Evolutionary conservation across 2,329 filamentous ascomycete species (phyloP), one percentile per base, ranked within the genome.

Genomic region (Pseudopyrenochaeta lycopersici): DNA sequence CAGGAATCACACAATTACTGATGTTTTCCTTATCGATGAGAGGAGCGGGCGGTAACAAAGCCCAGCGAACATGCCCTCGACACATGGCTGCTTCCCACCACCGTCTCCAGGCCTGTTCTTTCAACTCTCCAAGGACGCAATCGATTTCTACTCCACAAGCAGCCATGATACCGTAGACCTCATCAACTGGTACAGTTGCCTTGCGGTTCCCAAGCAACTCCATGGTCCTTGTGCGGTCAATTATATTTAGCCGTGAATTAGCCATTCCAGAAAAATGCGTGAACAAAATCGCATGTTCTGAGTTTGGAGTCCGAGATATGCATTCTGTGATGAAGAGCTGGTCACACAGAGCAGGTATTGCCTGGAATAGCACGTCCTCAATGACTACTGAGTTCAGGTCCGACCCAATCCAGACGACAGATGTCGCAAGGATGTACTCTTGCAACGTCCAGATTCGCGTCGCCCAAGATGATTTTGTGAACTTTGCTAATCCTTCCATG

Each of bases 91-190:
- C 27, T 32, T 44, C 41, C 23, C 41, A 44, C 41, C 41, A 44
- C 7, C 41, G 14, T 30, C 18, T 7, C 41, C 41, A 44, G 12
- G 41, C 41, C 12, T 31, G 9, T 14, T 44, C 41, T 18, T 15
- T 31, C 14, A 29, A 32, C 14, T 44, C 41, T 2, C 41, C 41
- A 17, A 20, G n/a, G 23, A 44, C 32, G 17, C 27, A 29, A 10
- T 44, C 15, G 10, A 44, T 44, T 18, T 44, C 27, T 6, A 44
- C 41, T 17, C 41, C 41, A 32, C 41, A 31, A 7, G 41, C 41
- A 2, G 23, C 41, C 41, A 44, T 44, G 23, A 44, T 31, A n/a
- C 41, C 41, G 15, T 44, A 44, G 27, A 44, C 30, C 23, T 30
- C 15, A 18, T 44, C 41, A 7, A 31, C 41, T 20, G 41, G 12